Base-by-base conservation (phyloP, 2,329 filamentous ascomycete species). In the Ceratocystis cubensis region DNA sequence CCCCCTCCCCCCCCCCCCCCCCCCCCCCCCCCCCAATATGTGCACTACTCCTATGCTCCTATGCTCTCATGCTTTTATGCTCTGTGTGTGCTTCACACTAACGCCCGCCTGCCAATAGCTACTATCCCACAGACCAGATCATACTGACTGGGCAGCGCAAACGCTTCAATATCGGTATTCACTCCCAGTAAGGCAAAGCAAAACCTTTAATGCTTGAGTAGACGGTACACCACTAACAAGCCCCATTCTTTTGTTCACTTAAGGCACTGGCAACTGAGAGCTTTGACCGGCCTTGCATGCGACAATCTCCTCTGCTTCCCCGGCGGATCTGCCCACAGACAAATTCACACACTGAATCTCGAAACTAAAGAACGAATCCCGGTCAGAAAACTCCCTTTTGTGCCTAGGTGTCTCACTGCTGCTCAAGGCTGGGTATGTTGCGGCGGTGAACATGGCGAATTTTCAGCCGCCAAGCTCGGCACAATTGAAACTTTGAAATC, bases 401-500 rank as follows among this genome's bases (percentile, higher is more conserved):
- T 75, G 71, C 88, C 92, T n/a, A 84, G 89, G 76, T 97, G 93
- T 75, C 83, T 96, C 5, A 88, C 90, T n/a, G 88, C 90, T 6
- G 87, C 86, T 65, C 84, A 89, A 72, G 91, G 91, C 64, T 97
- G 90, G 88, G 82, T 97, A 46, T 96, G 90, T 72, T 89, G 92
- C 61, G 94, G 93, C 61, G 93, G 93, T 68, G 88, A 96, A 72
- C 84, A 85, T 70, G 94, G 94, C 67, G 88, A 95, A 73, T 96
- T 96, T 73, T 87, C 89, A 37, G 86, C 91, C 66, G 88, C 96
- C 72, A 85, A 83, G 70, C 78, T 92, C 15, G 74, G 50, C 30
- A 59, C 61, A 5, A 17, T 45, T 5, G 61, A 44, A 7, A 41
- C 33, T 3, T 65, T 61, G 13, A 63, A 66, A 28, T 57, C 64